Base-by-base conservation (phyloP, 306 rosid genomes). In the Pterocarpus macrocarpus region DNA sequence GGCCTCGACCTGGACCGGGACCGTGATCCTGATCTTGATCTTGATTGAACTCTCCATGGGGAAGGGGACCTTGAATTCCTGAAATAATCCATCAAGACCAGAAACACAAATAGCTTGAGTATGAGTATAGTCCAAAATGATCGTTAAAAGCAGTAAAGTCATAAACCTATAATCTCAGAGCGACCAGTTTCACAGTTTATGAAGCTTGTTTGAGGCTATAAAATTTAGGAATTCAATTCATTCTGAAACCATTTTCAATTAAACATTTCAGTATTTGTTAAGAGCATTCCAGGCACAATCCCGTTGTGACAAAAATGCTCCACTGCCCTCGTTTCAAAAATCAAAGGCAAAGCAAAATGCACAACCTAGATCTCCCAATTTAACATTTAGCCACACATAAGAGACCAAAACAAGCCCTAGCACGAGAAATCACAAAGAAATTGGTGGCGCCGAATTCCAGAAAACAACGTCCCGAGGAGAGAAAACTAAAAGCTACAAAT, bases 41-140 rank as follows among this genome's bases (percentile, higher is more conserved):
- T 77, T 12, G 97, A 93, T 66, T 86, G 97, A 76, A 91, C 94
- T 86, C 90, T 87, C 92, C 90, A 84, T 3, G 97, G 97, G 22
- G 98, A 90, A 63, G 94, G 94, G 32, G 98, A 93, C 74, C 87
- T 88, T 61, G 99, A 93, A 82, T 77, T 64, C 89, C 98, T 95
- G 87, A 33, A 56, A 56, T 4, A 82, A 30, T 70, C 38, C 61
- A 78, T 69, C 30, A 69, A 30, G 65, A 6, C 35, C 57, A 56
- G 7, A 70, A 5, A 34, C 55, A 39, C 47, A 75, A 55, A 61
- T 0, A 52, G 12, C 75, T 53, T 74, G 28, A 71, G 34, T 55
- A 39, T 8, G 50, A n/a, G 39, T 32, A 79, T 0, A 53, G 9
- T 16, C 10, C 35, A 14, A 16, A 69, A 34, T 41, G 16, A 3